Base-by-base conservation (phyloP, 176 grass and related monocot genomes). In the Metroxylon sagu region DNA sequence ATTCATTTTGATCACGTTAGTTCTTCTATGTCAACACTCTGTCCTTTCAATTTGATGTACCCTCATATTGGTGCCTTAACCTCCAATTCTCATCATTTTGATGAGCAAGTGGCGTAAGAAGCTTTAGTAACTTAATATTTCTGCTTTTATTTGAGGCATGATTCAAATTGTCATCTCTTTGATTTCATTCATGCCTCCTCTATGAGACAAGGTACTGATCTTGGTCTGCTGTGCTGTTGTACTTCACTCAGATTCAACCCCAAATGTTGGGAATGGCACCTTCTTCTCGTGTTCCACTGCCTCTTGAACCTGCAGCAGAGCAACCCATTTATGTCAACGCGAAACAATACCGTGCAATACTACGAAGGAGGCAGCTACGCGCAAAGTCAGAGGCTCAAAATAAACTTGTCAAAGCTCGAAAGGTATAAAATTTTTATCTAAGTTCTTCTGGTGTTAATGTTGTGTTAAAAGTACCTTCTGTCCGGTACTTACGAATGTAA, bases 361-460 rank as follows among this genome's bases (percentile, higher is more conserved):
- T 98, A 21, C 79, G 94, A 68, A 92, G 94, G 79, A 76, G 88
- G 59, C 81, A 89, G 74, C 79, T 85, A 5, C 87, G 94, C 52
- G 88, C 94, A 26, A 92, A 88, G 49, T 54, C 89, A 35, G 94
- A 98, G 88, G 94, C 94, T 78, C 72, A 92, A 81, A 93, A 92
- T 66, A 98, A 89, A 76, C 71, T 93, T n/a, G 82, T 89, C 5
- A 98, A 89, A 74, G 75, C 18, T 18, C 79, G 94, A 19, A 93
- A 98, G 94, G 94, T 98, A 83, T n/a, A 27, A 49, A 53, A 16
- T 48, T 35, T 25, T 2, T 35, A 15, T 61, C 1, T 23, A 18
- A 26, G 48, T 49, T 16, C 6, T 49, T 60, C 14, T 12, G 19
- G 43, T 1, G 25, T 29, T 39, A 2, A 50, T 43, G 35, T 43